Evolutionary conservation across 495 filamentous ascomycete species (phyloP), one percentile per base, ranked within the genome.

Genomic region (Darksidea phi): DNA sequence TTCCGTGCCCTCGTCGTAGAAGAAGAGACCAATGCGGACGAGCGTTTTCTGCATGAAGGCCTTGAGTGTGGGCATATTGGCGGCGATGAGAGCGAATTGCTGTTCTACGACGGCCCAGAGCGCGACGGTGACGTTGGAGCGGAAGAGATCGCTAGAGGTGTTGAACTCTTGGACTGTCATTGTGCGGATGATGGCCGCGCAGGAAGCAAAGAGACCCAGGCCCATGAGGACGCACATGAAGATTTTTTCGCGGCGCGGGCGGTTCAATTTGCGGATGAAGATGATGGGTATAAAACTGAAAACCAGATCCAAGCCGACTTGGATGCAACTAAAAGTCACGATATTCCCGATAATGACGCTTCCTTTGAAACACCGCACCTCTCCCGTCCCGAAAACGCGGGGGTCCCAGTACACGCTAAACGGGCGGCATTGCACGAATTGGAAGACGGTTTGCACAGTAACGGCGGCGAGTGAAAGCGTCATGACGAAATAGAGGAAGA

Each of bases 151-250:
- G 18, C 20, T 17, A 11, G 18, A 20, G 2, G 48, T 64, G 49
- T 64, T 59, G 45, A 54, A 59, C 1, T 11, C 17, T 48, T 59
- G 61, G 20, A 64, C 26, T 6, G n/a, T 13, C 24, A 59, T 25
- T 1, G 61, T 64, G 21, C 61, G 54, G 12, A 57, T 28, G 18
- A 76, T 71, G n/a, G 70, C 71, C 6, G 67, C 72, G 20, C 24
- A 46, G 23, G 52, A 61, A 1, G 74, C 73, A 18, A 72, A 46
- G 8, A 76, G 51, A 6, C 74, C 74, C 36, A 76, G 64, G 2
- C 59, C 71, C 72, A 75, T 74, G 17, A 76, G 56, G 48, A 75
- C 55, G 12, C 36, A 62, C 45, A 76, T 56, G 58, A 70, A 61
- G 6, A 74, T 48, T 57, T 69, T 70, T 62, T 74, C 72, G 7